Evolutionary conservation across 2,329 filamentous ascomycete species (phyloP).

Genomic region (Hymenoscyphus linearis): DNA sequence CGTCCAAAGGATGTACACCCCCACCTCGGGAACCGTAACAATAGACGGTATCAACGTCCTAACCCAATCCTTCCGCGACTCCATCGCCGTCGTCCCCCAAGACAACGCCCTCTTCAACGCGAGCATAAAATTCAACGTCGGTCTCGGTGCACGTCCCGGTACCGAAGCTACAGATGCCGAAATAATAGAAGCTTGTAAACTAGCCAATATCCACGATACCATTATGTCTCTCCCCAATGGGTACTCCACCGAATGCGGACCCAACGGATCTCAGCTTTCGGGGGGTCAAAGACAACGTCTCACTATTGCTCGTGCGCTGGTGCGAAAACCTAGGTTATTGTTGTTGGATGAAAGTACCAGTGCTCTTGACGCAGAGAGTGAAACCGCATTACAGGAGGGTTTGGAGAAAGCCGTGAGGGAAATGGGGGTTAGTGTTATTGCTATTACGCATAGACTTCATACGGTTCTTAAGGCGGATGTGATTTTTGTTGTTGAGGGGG

Average conservation of each 20-base stretch:
- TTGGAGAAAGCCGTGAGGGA: conserved; percentile 55
- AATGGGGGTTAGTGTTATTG: conserved; percentile 58
- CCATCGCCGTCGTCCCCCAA: conserved; percentile 53
- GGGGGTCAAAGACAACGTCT: conserved; percentile 93
- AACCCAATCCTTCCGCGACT: conserved; percentile 40
- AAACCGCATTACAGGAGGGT: conserved; percentile 55
- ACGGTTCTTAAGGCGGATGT: conserved; percentile 68
- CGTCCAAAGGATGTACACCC: conserved; percentile 89
- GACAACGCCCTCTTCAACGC: conserved; percentile 53
- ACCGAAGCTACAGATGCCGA: conserved; percentile 46
- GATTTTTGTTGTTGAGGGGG: conserved; percentile 67
- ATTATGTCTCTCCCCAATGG: conserved; percentile 48
- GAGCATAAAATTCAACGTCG: conserved; percentile 50
- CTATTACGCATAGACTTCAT: conserved; percentile 68
- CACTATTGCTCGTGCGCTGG: conserved; percentile 78
- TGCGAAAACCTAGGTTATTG: conserved; percentile 79
- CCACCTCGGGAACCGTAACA: conserved; percentile 34
- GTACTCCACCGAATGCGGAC: conserved; percentile 77
- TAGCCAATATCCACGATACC: conserved; percentile 48
- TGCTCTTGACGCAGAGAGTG: conserved; percentile 67
- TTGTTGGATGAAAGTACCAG: conserved; percentile 76
- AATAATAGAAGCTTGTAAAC: conserved; percentile 42
- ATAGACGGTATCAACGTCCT: neutral
- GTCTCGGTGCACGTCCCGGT: conserved; percentile 48
- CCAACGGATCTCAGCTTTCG: conserved; percentile 75